Conservation (phyloP, 1,284 basidiomycete species). For the Cryptococcus sp. region DNA sequence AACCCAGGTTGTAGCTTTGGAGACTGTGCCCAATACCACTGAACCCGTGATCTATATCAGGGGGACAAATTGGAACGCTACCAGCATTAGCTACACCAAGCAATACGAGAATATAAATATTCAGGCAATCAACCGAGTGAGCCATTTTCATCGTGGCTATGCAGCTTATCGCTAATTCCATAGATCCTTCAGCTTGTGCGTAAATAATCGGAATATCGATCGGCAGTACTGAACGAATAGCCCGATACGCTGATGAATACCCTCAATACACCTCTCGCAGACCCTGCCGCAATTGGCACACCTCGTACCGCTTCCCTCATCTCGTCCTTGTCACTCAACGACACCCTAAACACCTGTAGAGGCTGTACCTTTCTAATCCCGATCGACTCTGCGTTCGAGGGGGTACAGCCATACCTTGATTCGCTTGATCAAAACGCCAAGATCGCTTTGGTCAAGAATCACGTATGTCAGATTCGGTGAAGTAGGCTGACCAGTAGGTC, state of each 20-base stretch:
- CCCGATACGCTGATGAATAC: slow-evolving; percentile 19
- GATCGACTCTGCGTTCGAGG: slow-evolving; percentile 28
- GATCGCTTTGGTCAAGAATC: slow-evolving; percentile 29
- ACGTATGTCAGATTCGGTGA: slow-evolving; percentile 14
- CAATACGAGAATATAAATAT: slow-evolving; percentile 17
- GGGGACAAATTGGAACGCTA: slow-evolving; percentile 23
- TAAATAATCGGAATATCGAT: neutral
- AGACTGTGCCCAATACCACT: slow-evolving; percentile 17
- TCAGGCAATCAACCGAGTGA: slow-evolving; percentile 24
- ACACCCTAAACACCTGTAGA: slow-evolving; percentile 19
- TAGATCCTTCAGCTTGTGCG: slow-evolving; percentile 14
- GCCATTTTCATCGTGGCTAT: neutral
- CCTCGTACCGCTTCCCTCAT: slow-evolving; percentile 17
- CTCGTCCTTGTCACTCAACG: slow-evolving; percentile 12
- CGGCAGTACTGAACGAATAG: slow-evolving; percentile 3
- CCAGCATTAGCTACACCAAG: slow-evolving; percentile 7
- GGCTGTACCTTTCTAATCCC: slow-evolving; percentile 45
- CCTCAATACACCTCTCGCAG: slow-evolving; percentile 12
- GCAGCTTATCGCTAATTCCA: slow-evolving; percentile 8
- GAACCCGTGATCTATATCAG: slow-evolving; percentile 15
- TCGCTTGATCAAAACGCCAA: slow-evolving; percentile 4
- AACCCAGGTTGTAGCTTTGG: slow-evolving; percentile 33
- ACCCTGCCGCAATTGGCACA: slow-evolving; percentile 17
- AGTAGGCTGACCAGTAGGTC: slow-evolving; percentile 10
- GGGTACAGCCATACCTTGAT: slow-evolving; percentile 8